Evolutionary conservation across 805 yeast genomes (phyloP), one percentile per base, ranked within the genome.

Genomic region (Metschnikowia cubensis): DNA sequence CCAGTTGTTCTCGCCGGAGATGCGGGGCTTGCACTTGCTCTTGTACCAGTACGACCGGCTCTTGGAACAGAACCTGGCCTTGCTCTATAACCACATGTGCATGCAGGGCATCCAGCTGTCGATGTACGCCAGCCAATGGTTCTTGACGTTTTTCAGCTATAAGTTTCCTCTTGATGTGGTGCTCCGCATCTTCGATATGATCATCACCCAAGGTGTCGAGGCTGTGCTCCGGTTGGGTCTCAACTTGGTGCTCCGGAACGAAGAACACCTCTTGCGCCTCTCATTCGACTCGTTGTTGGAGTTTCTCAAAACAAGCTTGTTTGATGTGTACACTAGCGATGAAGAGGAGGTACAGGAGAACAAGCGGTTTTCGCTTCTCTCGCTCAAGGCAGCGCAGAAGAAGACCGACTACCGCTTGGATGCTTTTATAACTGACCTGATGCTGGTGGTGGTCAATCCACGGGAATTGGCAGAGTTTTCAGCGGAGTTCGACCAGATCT

Each of bases 71-170:
- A 68, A 75, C 41, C 71, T 83, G 18, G 98, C 98, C 0, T 73
- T 73, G 6, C 74, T 94, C 43, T 81, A 81, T 63, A 78, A 80
- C 42, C 98, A 94, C 71, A 71, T 94, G 58, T 75, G 78, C 25
- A 82, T 90, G 54, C 95, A 92, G 66, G 97, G 97, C 5, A 83
- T 94, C 21, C 80, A 85, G 53, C 87, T 96, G 2, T 85, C 96
- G 20, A 92, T 92, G 98, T 94, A 89, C 73, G 98, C 97, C 0
- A 84, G 96, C 1, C 98, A 94, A 68, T 94, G 99, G 99, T 92
- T 94, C 62, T 76, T 94, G 59, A 94, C 98, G 0, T 78, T 94
- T 56, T 94, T 94, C 69, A 96, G 96, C 6, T 94, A 94, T 73
- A 89, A 89, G 64, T 92, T 94, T 66, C 98, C 99, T 14, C 72